Evolutionary conservation across 2,329 filamentous ascomycete species (phyloP), one percentile per base, ranked within the genome.

Genomic region (Blastomyces silverae): DNA sequence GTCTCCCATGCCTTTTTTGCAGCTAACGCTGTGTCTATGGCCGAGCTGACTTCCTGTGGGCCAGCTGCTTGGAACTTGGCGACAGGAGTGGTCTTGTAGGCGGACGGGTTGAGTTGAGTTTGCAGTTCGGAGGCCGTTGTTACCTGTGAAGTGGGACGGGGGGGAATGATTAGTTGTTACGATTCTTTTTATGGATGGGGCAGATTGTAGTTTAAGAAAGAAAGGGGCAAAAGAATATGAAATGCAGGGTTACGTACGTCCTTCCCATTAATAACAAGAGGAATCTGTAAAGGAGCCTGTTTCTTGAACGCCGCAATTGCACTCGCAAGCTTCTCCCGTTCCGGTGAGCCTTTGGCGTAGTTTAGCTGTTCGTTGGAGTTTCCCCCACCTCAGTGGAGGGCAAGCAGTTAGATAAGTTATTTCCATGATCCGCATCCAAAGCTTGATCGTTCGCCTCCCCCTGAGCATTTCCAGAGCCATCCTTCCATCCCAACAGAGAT

Each of bases 31-130:
- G 90, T 85, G 37, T 91, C 85, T 72, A 97, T 97, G 63, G 93
- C 91, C 50, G 82, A 82, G 68, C 85, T 83, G 69, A 97, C 89
- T 72, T 97, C 88, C 69, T 85, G 82, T 37, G 87, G 79, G 58
- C 87, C 89, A 66, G 93, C 93, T 69, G 90, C 89, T 70, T 92
- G 91, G 81, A 94, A 97, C 64, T 85, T 89, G 57, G 94, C 93
- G 65, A 97, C 83, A 11, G 86, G 83, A 56, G 86, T 84, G 67
- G 85, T 82, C 15, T 61, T 61, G 78, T 97, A 92, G 65, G 92
- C 86, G 66, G 91, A 85, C 28, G 94, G 94, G 79, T 96, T 92
- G 74, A 86, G 80, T 78, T 97, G 94, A n/a, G 64, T 65, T 44
- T 85, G 84, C 50, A 85, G 82, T 1, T 84, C 81, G 2, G 85